phyloP scores from a whole-genome alignment of 495 filamentous ascomycete species.

The Copromyces sp. region DNA sequence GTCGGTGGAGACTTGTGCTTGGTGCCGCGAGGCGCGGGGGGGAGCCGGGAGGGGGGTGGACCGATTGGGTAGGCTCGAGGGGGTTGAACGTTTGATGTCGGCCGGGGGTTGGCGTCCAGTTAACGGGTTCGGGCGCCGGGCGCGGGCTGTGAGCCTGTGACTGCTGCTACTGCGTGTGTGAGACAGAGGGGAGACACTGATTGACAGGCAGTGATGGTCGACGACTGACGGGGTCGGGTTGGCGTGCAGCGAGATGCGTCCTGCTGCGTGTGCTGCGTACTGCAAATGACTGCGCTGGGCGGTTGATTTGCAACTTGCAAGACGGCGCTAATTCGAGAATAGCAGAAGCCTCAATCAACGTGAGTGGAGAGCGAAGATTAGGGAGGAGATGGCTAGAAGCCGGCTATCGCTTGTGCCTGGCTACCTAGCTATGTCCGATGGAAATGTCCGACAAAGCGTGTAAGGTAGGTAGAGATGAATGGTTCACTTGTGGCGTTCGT shows the following conservation, averaged over 20 bases:
- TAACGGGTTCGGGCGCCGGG: neutral
- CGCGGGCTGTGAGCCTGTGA: neutral
- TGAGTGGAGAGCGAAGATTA: neutral
- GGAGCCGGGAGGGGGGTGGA: slow-evolving; percentile 1
- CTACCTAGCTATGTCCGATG: neutral
- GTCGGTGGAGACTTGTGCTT: slow-evolving; percentile 8
- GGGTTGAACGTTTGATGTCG: neutral
- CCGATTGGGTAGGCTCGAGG: neutral
- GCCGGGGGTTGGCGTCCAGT: neutral
- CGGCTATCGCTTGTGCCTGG: neutral
- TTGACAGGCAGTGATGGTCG: neutral
- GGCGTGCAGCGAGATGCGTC: neutral
- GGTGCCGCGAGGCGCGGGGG: slow-evolving; percentile 8
- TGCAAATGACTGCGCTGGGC: neutral
- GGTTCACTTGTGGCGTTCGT: neutral
- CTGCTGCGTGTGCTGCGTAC: neutral
- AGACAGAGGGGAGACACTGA: neutral
- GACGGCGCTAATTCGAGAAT: neutral
- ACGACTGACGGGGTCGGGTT: neutral
- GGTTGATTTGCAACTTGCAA: neutral
- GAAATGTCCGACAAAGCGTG: neutral
- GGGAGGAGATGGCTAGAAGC: neutral
- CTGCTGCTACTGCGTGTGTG: neutral
- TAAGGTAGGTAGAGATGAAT: neutral
- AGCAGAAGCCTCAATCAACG: neutral